Evolutionary conservation across 768 basidiomycete species (phyloP).

Genomic region (Pleurotus citrinopileatus): DNA sequence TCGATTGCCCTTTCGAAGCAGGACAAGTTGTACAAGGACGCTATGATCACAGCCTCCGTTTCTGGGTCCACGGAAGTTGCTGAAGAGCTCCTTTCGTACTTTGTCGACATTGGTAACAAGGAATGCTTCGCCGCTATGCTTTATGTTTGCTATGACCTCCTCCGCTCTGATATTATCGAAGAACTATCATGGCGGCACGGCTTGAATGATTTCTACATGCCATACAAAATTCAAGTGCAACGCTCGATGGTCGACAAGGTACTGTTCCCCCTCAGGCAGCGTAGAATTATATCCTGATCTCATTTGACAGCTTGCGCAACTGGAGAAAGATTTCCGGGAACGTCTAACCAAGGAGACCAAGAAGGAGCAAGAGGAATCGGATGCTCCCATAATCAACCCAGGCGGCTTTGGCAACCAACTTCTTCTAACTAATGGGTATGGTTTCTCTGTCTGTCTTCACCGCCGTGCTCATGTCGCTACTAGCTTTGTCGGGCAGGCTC

Average conservation of each 20-base stretch:
- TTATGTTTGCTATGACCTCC: slow-evolving; percentile 93
- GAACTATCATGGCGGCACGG: slow-evolving; percentile 97
- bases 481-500: slow-evolving; percentile 64
- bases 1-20: slow-evolving; percentile 94
- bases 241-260: slow-evolving; percentile 78
- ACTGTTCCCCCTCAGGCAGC: background rate
- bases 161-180: slow-evolving; percentile 89
- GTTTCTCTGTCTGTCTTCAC: slow-evolving; percentile 6
- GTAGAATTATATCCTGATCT: slow-evolving; percentile 5
- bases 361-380: slow-evolving; percentile 88
- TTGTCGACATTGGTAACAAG: slow-evolving; percentile 98
- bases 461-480: slow-evolving; percentile 12
- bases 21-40: slow-evolving; percentile 96
- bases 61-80: slow-evolving; percentile 86
- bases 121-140: slow-evolving; percentile 93
- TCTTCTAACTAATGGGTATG: slow-evolving; percentile 75
- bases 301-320: slow-evolving; percentile 53
- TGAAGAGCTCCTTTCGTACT: slow-evolving; percentile 93
- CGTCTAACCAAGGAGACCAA: slow-evolving; percentile 80
- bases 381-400: slow-evolving; percentile 87
- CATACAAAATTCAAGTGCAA: slow-evolving; percentile 87
- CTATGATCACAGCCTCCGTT: slow-evolving; percentile 88
- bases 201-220: slow-evolving; percentile 97
- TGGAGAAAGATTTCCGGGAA: slow-evolving; percentile 91
- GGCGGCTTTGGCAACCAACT: slow-evolving; percentile 59